phyloP scores from a whole-genome alignment of 2,329 filamentous ascomycete species.

The Pseudopyrenochaeta lycopersici region DNA sequence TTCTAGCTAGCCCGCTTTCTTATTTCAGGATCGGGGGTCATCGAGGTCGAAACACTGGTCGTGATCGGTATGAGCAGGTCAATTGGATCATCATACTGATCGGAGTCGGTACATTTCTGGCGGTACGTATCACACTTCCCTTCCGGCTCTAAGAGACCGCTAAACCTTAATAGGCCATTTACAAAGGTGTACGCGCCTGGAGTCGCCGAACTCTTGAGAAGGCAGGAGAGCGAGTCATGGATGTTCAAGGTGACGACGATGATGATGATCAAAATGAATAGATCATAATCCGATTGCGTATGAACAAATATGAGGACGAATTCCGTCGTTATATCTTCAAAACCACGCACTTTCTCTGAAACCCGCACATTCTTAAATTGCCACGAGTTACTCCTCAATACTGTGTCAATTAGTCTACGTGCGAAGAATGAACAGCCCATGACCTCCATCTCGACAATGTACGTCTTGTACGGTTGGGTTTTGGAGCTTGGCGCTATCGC shows the following conservation, averaged over 20 bases:
- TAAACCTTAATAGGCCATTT: slow-evolving; percentile 69
- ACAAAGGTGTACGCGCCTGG: slow-evolving; percentile 80
- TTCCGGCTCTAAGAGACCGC: neutral
- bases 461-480: slow-evolving; percentile 45
- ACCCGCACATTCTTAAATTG: slow-evolving; percentile 96
- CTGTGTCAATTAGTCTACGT: slow-evolving; percentile 96
- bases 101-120: slow-evolving; percentile 81
- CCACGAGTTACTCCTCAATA: slow-evolving; percentile 74
- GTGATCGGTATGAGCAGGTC: slow-evolving; percentile 79
- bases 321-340: neutral
- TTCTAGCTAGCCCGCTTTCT: slow-evolving; percentile 79
- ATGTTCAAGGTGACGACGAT: slow-evolving; percentile 74
- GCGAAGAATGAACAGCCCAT: slow-evolving; percentile 72
- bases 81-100: slow-evolving; percentile 82
- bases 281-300: slow-evolving; percentile 9
- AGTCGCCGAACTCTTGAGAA: slow-evolving; percentile 77
- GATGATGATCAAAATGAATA: slow-evolving; percentile 61
- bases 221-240: slow-evolving; percentile 81
- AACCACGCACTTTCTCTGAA: neutral
- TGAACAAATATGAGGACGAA: neutral
- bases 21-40: slow-evolving; percentile 72
- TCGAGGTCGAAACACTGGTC: slow-evolving; percentile 70
- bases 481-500: slow-evolving; percentile 41
- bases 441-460: slow-evolving; percentile 34
- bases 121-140: slow-evolving; percentile 61